Conservation (phyloP, 2,329 filamentous ascomycete species). For the Ophiostoma himal-ulmi region DNA sequence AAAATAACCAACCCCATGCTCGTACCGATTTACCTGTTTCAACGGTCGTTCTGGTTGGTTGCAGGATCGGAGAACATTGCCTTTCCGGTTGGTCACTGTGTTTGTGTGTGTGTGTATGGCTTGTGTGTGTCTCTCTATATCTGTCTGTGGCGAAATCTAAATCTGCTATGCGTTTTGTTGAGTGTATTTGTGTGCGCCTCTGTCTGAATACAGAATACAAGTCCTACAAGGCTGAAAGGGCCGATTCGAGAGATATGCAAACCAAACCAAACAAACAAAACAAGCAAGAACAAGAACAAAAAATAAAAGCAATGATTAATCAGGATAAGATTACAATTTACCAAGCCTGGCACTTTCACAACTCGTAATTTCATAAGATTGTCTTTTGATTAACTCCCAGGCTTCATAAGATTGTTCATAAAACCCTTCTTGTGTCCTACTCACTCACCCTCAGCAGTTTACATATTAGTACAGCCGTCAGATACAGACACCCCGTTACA, state of each 20-base stretch:
- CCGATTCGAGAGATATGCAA: neutral
- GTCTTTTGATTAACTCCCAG: neutral
- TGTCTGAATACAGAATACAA: neutral
- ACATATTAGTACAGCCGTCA: neutral
- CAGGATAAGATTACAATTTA: neutral
- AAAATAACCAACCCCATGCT: neutral
- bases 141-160: neutral
- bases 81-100: neutral
- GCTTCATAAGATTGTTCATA: conserved; percentile 1
- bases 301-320: neutral
- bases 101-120: neutral
- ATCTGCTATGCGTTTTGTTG: neutral
- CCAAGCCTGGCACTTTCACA: neutral
- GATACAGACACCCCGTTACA: conserved; percentile 1
- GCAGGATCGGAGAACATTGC: conserved; percentile 2
- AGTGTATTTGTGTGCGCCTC: neutral
- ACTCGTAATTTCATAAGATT: conserved; percentile 9
- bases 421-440: neutral
- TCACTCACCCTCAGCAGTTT: neutral
- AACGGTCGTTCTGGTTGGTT: conserved; percentile 1
- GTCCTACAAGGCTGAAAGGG: neutral
- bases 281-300: neutral
- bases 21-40: neutral
- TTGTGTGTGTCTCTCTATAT: neutral
- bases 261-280: neutral